A percentile compares a stretch with the other conserved stretches of the same genome.
Evolutionary conservation across 1,139 yeast species (phyloP).

Genomic region (Scheffersomyces insectosa): DNA sequence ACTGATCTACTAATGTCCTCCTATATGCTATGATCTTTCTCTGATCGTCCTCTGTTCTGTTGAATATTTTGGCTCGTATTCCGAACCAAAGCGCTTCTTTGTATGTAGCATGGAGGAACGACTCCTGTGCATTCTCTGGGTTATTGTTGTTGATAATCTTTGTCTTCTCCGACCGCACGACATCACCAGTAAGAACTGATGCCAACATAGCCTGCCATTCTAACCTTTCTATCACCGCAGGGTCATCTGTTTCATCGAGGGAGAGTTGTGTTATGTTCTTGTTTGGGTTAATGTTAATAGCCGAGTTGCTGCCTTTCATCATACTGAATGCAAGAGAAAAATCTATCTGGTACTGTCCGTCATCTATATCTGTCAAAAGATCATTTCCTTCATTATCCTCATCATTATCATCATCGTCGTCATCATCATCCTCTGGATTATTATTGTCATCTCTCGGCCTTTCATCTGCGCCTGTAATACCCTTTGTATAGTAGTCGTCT

Average conservation of each 20-base stretch:
- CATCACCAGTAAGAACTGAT: constrained; percentile 91
- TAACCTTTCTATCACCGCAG: constrained; percentile 72
- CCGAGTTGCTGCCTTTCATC: constrained; percentile 29
- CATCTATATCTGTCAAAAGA: constrained; percentile 43
- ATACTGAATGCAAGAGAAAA: constrained; percentile 39
- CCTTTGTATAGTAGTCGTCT: constrained; percentile 72
- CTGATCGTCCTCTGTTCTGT: constrained; percentile 82
- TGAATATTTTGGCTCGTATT: constrained; percentile 75
- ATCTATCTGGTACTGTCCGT: constrained; percentile 45
- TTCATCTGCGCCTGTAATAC: constrained; percentile 46
- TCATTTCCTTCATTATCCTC: constrained; percentile 34
- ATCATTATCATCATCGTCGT: constrained; percentile 29
- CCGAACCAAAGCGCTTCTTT: constrained; percentile 84
- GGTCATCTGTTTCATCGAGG: constrained; percentile 53
- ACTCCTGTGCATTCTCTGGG: constrained; percentile 46
- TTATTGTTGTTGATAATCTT: constrained; percentile 58
- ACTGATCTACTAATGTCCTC: constrained; percentile 70
- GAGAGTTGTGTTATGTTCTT: constrained; percentile 42
- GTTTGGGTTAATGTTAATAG: constrained; percentile 31
- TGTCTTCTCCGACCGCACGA: constrained; percentile 86
- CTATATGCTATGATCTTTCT: constrained; percentile 68
- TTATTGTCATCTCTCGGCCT: constrained; percentile 13
- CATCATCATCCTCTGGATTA: constrained; percentile 22
- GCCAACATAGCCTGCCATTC: constrained; percentile 97
- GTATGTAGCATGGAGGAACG: constrained; percentile 55